Conservation (phyloP, 257 asterid species). For the Solanum bukasovii region DNA sequence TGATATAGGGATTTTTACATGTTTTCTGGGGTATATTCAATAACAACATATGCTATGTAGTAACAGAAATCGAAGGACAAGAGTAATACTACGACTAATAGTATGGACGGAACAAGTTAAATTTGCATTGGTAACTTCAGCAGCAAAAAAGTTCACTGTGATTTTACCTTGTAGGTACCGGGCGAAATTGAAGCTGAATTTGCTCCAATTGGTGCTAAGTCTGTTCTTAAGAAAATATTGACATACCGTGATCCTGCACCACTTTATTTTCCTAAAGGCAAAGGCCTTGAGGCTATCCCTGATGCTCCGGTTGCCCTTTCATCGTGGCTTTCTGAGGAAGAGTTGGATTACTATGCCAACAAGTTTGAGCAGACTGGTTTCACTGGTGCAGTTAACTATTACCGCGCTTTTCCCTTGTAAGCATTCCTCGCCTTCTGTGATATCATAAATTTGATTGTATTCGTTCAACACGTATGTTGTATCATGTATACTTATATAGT, state of each 20-base stretch:
- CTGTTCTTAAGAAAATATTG: too few species aligned
- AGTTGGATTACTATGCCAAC: slow-evolving; percentile 22
- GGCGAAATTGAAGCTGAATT: too few species aligned
- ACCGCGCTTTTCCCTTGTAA: slow-evolving; percentile 32
- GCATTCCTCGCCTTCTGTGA: not conserved
- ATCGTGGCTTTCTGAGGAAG: slow-evolving; percentile 36
- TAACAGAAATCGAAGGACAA: not conserved
- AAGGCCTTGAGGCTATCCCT: not conserved
- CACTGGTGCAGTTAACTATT: slow-evolving; percentile 48
- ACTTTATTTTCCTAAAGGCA: not conserved
- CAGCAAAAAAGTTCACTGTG: too few species aligned
- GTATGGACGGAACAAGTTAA: too few species aligned
- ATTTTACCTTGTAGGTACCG: too few species aligned
- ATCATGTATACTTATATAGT: not conserved
- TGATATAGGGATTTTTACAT: not conserved
- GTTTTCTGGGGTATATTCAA: not conserved
- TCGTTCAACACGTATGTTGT: not conserved
- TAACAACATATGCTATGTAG: not conserved
- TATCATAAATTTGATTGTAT: accelerated
- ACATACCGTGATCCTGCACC: too few species aligned
- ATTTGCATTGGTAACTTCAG: too few species aligned
- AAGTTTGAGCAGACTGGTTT: slow-evolving; percentile 33
- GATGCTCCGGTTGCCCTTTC: slow-evolving; percentile 17
- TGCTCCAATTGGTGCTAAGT: too few species aligned
- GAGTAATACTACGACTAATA: not conserved